Conservation (phyloP, 257 asterid genomes). For the Penstemon newberryi region DNA sequence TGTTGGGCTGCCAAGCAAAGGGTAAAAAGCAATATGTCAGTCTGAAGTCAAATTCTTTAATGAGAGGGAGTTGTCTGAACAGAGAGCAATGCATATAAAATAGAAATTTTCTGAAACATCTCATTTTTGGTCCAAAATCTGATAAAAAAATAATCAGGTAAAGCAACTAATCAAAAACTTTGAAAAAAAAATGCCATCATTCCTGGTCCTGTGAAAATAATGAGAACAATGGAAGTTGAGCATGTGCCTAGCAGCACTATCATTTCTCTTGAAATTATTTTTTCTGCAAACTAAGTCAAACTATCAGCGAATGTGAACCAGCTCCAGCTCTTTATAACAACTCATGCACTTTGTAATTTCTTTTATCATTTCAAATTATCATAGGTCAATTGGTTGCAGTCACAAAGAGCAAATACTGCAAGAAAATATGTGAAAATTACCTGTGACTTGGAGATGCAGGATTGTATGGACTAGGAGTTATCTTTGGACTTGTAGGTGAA, state of each 20-base stretch:
- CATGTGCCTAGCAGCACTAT: background rate
- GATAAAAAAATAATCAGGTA: background rate
- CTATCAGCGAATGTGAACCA: background rate
- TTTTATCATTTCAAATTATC: background rate
- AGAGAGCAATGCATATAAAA: background rate
- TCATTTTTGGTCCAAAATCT: background rate
- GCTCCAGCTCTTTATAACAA: background rate
- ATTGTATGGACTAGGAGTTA: slow-evolving; percentile 91
- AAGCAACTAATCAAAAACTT: slow-evolving; percentile 19
- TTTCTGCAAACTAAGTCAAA: slow-evolving; percentile 3
- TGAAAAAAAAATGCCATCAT: slow-evolving; percentile 1
- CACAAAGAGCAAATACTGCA: slow-evolving; percentile 9
- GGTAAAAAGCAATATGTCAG: slow-evolving; percentile 22
- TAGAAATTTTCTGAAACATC: slow-evolving; percentile 3
- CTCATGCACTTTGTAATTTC: background rate
- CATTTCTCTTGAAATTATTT: background rate
- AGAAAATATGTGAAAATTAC: slow-evolving; percentile 36
- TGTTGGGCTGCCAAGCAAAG: slow-evolving; percentile 78
- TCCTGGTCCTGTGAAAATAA: background rate
- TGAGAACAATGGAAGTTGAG: background rate
- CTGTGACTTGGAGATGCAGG: slow-evolving; percentile 97
- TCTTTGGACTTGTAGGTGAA: slow-evolving; percentile 90
- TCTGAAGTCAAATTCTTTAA: background rate
- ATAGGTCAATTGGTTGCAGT: slow-evolving; percentile 3
- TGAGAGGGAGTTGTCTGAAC: background rate